Conservation (phyloP, 2,329 filamentous ascomycete species). For the Pestalotiopsis sp. region DNA sequence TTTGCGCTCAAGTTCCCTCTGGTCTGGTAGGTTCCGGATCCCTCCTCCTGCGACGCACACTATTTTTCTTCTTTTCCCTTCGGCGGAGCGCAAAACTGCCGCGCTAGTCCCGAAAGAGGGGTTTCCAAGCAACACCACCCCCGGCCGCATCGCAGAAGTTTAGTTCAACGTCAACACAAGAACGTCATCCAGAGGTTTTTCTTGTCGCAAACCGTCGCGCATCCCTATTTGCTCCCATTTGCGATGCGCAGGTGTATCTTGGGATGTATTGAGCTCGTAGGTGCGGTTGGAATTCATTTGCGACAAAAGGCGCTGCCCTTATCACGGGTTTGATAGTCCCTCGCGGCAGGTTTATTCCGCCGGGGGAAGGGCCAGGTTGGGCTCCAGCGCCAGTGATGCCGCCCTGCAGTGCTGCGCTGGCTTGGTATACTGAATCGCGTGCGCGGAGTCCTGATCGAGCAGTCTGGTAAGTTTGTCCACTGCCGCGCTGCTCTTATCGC, state of each 20-base stretch:
- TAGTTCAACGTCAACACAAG: neutral
- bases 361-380: neutral
- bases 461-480: too few relatives aligned
- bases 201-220: neutral
- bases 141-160: neutral
- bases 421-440: neutral
- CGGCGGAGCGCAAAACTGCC: neutral
- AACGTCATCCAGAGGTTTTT: neutral
- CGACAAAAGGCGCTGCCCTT: neutral
- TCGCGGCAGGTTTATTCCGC: neutral
- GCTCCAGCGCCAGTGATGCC: neutral
- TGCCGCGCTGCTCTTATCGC: too few relatives aligned
- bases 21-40: neutral
- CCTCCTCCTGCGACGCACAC: neutral
- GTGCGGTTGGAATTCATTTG: neutral
- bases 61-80: neutral
- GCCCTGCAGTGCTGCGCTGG: neutral
- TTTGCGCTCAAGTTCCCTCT: neutral
- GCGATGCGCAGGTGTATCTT: neutral
- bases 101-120: neutral
- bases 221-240: neutral
- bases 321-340: neutral
- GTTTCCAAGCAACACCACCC: neutral
- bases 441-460: neutral
- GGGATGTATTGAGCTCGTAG: neutral